Evolutionary conservation across 78 protist genomes (phyloP), one percentile per base, ranked within the genome.

Genomic region (Salpingoeca rosetta): DNA sequence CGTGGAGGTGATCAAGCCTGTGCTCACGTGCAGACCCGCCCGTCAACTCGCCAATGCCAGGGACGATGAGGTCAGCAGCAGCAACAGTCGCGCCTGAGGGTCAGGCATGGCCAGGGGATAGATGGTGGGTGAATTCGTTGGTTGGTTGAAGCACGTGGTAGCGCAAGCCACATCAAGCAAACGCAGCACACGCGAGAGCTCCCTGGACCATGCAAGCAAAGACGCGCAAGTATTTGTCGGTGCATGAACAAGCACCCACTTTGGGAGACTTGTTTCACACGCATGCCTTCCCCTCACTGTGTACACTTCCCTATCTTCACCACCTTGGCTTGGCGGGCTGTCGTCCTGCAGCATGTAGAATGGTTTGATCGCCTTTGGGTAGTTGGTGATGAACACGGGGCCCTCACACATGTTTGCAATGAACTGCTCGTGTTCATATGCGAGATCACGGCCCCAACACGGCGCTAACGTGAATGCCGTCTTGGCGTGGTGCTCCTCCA

Each of bases 1-100:
- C 44, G 77, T 35, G 3, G 36, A 92, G 88, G 43, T 0, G 35
- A 44, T 82, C 89, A 1, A 44, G 43, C 38, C 93, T 86, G 76
- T 91, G 92, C 74, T 92, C 95, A 42, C 95, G 80, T 77, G 51
- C 84, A 24, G 42, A 12, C 25, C 95, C 95, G 40, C 95, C 95
- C 45, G 84, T 76, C 37, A 93, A 84, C 88, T 93, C 95, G n/a
- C 95, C 95, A 28, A 93, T 80, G 31, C 12, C 80, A 12, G 95
- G 93, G 44, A 94, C 94, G 45, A 94, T 85, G 37, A 92, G 26
- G 85, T 94, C 96, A 41, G 89, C 40, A 56, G 91, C 72, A 7
- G 91, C 90, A 1, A 80, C 90, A 0, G 92, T 88, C 39, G 12
- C 17, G 80, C 83, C n/a, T n/a, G n/a, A n/a, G n/a, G n/a, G n/a